Base-by-base conservation (phyloP, 805 yeast genomes). In the Scheffersomyces ergatensis region DNA sequence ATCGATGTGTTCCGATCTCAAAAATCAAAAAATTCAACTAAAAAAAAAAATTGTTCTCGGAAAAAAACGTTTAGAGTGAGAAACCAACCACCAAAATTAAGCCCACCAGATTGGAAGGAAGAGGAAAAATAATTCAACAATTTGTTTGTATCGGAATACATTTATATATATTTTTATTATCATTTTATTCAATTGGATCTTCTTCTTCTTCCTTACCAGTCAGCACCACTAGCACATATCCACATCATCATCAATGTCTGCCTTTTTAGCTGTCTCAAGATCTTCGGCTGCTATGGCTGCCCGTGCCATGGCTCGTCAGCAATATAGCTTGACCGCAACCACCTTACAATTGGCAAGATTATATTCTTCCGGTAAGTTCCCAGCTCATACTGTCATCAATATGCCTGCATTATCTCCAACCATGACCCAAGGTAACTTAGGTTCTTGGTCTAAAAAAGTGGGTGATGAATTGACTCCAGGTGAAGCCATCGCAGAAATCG, bases 321-420 rank as follows among this genome's bases (percentile, higher is more conserved):
- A 29, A 15, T 14, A 14, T 29, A 29, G 11, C 15, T 25, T 25
- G 5, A 25, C 29, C 13, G 13, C 6, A 14, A 5, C 57, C 24
- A 48, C 54, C 23, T 49, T 58, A 37, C 63, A 58, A 47, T 55
- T 62, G 54, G 66, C 67, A 25, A 58, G 76, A 54, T 62, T 64
- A 44, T 70, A 70, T 56, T 58, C 74, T 19, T 64, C 74, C 23
- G 64, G 63, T 30, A 67, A 70, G 51, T 87, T 79, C 69, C 96
- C 96, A 26, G 66, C 81, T 16, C 97, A 93, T 68, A 80, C 85
- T 45, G 82, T 93, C 58, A 89, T 93, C 55, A 84, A 83, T 63
- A 93, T 93, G 99, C 99, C 99, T 36, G 99, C 99, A 8, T 74
- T 93, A 57, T 92, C 98, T n/a, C 99, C 99, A 50, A 93, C 99